phyloP scores from a whole-genome alignment of 768 basidiomycete genomes.

The Suillus bovinus region DNA sequence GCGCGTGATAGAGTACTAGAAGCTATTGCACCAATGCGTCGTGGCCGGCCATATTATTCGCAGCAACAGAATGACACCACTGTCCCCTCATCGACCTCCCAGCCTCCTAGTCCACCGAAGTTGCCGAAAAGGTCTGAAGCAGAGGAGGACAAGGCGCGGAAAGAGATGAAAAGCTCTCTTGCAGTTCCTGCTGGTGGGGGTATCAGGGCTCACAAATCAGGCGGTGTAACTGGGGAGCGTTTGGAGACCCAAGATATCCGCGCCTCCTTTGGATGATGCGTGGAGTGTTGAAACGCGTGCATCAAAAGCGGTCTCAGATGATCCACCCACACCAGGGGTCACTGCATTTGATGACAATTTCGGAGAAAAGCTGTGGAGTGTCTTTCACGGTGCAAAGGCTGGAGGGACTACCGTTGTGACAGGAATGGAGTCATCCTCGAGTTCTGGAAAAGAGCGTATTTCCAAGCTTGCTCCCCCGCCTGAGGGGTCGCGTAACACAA shows the following conservation, averaged over 20 bases:
- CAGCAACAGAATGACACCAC: conserved; percentile 32
- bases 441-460: conserved; percentile 18
- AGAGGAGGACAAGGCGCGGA: conserved; percentile 53
- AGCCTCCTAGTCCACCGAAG: conserved; percentile 24
- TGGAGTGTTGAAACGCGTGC: conserved; percentile 39
- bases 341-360: conserved; percentile 72
- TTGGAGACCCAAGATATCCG: conserved; percentile 31
- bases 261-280: conserved; percentile 33
- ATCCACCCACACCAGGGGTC: conserved; percentile 23
- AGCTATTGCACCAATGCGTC: conserved; percentile 76
- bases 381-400: conserved; percentile 40
- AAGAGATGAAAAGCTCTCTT: conserved; percentile 31
- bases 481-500: conserved; percentile 34
- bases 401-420: conserved; percentile 8
- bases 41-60: conserved; percentile 56
- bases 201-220: conserved; percentile 26
- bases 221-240: conserved; percentile 21
- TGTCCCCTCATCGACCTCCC: conserved; percentile 35
- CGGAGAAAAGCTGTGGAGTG: conserved; percentile 53
- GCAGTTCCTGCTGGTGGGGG: conserved; percentile 14
- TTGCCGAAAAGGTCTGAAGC: conserved; percentile 6
- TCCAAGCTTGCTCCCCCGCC: conserved; percentile 27
- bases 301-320: conserved; percentile 25
- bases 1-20: conserved; percentile 78
- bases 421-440: not conserved